Evolutionary conservation across 345 rosid species (phyloP).

Genomic region (Arabidopsis thaliana): TAIR10.1 NC_003070.9:24159501-24160000

Average conservation of each 20-base stretch:
- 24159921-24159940: conserved; percentile 6
- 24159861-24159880: background rate
- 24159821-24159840: background rate
- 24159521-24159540: conserved; percentile 20
- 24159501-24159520: conserved; percentile 1
- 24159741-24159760: too few species aligned
- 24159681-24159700: too few species aligned
- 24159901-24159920: background rate
- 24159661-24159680: too few species aligned
- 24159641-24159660: too few species aligned
- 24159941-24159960: conserved; percentile 16
- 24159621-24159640: too few species aligned
- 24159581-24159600: background rate
- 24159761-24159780: background rate
- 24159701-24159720: too few species aligned
- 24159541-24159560: background rate
- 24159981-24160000: background rate
- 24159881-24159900: conserved; percentile 5
- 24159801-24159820: background rate
- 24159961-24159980: conserved; percentile 19
- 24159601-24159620: background rate
- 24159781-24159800: background rate
- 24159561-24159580: background rate
- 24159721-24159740: too few species aligned
- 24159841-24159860: background rate